Evolutionary conservation across 73 alveolate species (phyloP).

Genomic region (Stentor coeruleus): DNA sequence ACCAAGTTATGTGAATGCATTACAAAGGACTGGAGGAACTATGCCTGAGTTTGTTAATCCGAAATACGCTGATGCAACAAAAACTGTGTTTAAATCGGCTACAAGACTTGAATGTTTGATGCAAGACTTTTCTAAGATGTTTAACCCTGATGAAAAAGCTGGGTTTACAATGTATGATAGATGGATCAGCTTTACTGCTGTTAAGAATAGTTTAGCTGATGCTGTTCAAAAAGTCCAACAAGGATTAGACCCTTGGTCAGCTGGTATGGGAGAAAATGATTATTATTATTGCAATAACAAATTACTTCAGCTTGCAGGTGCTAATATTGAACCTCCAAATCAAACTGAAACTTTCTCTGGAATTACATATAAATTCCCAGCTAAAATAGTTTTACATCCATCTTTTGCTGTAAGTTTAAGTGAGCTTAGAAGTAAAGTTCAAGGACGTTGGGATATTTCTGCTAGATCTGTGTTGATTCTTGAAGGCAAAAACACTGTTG

Average conservation of each 20-base stretch:
- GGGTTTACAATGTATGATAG: slow-evolving; percentile 90
- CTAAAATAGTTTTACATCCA: slow-evolving; percentile 85
- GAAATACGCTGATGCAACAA: slow-evolving; percentile 90
- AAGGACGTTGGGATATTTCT: slow-evolving; percentile 52
- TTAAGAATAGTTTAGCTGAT: slow-evolving; percentile 89
- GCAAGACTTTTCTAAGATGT: slow-evolving; percentile 97
- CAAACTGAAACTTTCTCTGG: slow-evolving; percentile 63
- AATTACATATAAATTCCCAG: slow-evolving; percentile 68
- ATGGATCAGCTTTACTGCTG: slow-evolving; percentile 93
- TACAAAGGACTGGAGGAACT: slow-evolving; percentile 86
- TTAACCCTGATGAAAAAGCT: slow-evolving; percentile 62
- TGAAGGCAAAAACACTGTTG: slow-evolving; percentile 51
- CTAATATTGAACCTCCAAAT: slow-evolving; percentile 42
- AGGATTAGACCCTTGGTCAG: slow-evolving; percentile 79
- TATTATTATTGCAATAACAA: slow-evolving; percentile 64
- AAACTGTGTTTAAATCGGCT: slow-evolving; percentile 89
- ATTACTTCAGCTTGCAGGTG: slow-evolving; percentile 77
- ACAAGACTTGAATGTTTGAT: slow-evolving; percentile 98
- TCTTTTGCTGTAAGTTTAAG: slow-evolving; percentile 83
- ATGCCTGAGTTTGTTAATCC: slow-evolving; percentile 99
- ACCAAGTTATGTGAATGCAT: slow-evolving; percentile 62
- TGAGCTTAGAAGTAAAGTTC: slow-evolving; percentile 69
- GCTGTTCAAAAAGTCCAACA: slow-evolving; percentile 66
- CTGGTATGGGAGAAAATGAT: slow-evolving; percentile 85
- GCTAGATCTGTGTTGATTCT: slow-evolving; percentile 60